phyloP scores from a whole-genome alignment of 441 rosid genomes.

The Gossypium lobatum region DNA sequence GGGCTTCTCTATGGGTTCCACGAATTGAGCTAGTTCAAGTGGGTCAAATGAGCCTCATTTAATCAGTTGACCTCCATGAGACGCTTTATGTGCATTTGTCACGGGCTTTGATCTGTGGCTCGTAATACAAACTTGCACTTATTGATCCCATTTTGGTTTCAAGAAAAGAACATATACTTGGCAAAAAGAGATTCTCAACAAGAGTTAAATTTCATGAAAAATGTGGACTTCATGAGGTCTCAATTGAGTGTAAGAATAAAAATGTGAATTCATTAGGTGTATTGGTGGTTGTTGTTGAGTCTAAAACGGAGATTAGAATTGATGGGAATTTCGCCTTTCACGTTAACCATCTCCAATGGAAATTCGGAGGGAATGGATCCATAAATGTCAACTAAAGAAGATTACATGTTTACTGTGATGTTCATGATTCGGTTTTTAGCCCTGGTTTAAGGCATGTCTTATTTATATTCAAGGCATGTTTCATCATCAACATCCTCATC shows the following conservation, averaged over 20 bases:
- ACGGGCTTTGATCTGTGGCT: too few relatives aligned
- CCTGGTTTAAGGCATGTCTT: slow-evolving; percentile 38
- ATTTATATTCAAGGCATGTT: too few relatives aligned
- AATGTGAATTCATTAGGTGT: slow-evolving; percentile 20
- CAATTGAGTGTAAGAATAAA: slow-evolving; percentile 47
- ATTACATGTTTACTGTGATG: slow-evolving; percentile 77
- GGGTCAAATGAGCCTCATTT: too few relatives aligned
- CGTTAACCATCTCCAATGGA: slow-evolving; percentile 81
- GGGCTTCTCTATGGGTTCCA: too few relatives aligned
- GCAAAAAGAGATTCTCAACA: slow-evolving; percentile 65
- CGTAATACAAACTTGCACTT: slow-evolving; percentile 24
- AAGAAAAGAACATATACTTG: slow-evolving; percentile 68
- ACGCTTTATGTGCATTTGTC: too few relatives aligned
- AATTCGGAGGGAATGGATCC: slow-evolving; percentile 72
- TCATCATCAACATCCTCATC: slow-evolving; percentile 25
- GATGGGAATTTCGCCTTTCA: slow-evolving; percentile 65
- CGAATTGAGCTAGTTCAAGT: too few relatives aligned
- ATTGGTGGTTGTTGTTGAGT: slow-evolving; percentile 17
- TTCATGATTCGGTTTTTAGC: slow-evolving; percentile 79
- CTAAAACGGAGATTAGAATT: slow-evolving; percentile 74
- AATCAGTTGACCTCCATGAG: too few relatives aligned
- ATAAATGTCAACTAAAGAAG: slow-evolving; percentile 49
- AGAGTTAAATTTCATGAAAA: slow-evolving; percentile 58
- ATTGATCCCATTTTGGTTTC: slow-evolving; percentile 66
- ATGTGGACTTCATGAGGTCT: slow-evolving; percentile 49